Evolutionary conservation across 176 grass and related monocot species (phyloP), one percentile per base, ranked within the genome.

Genomic region (Lolium rigidum): DNA sequence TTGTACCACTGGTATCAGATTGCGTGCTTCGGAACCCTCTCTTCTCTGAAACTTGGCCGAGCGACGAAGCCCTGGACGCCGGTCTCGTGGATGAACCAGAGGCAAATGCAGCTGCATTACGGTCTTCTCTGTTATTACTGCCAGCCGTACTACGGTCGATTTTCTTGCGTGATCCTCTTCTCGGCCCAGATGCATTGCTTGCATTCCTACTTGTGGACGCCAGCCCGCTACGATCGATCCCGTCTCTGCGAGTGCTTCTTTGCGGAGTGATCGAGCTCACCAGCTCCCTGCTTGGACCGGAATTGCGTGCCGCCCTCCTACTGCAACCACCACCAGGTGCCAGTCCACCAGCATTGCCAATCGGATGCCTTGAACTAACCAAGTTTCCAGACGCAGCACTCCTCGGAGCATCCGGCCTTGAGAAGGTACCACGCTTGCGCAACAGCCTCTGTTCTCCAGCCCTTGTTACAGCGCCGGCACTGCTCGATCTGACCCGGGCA

Each of bases 91-190:
- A 83, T 71, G 89, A 85, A 87, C 73, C 67, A 46, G 84, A 76
- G 8, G 62, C 31, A 81, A 84, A 83, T 55, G 70, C 70, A 86
- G 43, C 76, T 52, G 22, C 20, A 55, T 71, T 85, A 61, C 59
- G 77, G 39, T 54, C 37, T 3, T 76, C 86, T 58, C 76, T 90
- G 38, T 16, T 85, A 38, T 54, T 82, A 46, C 65, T 18, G 26
- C n/a, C n/a, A n/a, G n/a, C n/a, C 1, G 37, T 37, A 28, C 31
- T 59, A 68, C 10, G 51, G 24, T 50, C 65, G 25, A 78, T 28
- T 12, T 90, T 94, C 77, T 93, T 95, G 51, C 81, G 63, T 2
- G 18, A 51, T 17, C 79, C 76, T 56, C 89, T 90, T 88, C 84
- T 86, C 28, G 66, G 50, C 57, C 11, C 89, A 59, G 85, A 82